Evolutionary conservation across 495 filamentous ascomycete genomes (phyloP).

Genomic region (Sporormia fimetaria): DNA sequence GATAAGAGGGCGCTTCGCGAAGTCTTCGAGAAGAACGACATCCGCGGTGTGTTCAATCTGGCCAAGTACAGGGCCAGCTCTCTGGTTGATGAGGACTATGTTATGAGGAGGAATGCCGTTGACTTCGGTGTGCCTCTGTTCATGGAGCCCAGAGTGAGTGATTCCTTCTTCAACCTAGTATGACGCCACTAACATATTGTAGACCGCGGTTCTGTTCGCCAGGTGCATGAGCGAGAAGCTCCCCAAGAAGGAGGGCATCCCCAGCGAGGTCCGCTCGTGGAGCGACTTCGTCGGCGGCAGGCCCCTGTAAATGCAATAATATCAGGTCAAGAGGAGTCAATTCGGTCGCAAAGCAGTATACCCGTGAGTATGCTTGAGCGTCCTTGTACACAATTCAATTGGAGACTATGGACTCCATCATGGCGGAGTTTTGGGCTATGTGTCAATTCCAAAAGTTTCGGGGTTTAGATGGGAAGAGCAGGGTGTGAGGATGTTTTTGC

Average conservation of each 20-base stretch:
- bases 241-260: conserved; percentile 69
- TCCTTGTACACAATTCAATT: too few species aligned
- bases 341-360: not conserved
- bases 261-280: conserved; percentile 84
- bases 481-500: too few species aligned
- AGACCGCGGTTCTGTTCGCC: conserved; percentile 94
- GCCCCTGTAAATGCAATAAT: conserved; percentile 48
- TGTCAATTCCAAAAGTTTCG: too few species aligned
- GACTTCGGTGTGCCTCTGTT: conserved; percentile 97
- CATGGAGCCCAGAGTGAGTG: conserved; percentile 94
- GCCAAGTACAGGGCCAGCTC: conserved; percentile 74
- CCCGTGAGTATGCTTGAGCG: too few species aligned
- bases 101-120: conserved; percentile 95
- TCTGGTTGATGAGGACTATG: conserved; percentile 85
- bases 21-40: conserved; percentile 94
- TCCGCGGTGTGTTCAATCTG: conserved; percentile 92
- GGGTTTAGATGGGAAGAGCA: too few species aligned
- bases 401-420: too few species aligned
- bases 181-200: conserved; percentile 17
- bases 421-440: too few species aligned
- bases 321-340: too few species aligned
- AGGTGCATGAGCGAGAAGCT: conserved; percentile 94
- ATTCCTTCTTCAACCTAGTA: not conserved
- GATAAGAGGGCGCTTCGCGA: conserved; percentile 92
- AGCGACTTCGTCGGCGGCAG: conserved; percentile 88